phyloP scores from a whole-genome alignment of 352 stramenopile species.

The Phytophthora litchii region DNA sequence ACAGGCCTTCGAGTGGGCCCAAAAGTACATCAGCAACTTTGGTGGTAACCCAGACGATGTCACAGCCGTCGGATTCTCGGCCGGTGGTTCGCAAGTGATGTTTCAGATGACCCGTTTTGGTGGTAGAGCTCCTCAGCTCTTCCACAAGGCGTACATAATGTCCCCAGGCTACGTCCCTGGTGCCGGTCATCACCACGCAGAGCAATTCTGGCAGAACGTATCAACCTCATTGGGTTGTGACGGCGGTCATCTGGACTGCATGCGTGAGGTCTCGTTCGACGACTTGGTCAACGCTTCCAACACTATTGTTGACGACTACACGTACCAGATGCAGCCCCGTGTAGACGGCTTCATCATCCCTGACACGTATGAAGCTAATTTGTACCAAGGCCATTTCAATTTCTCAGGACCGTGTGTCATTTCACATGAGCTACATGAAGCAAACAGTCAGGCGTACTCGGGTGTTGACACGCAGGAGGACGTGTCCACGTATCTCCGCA shows the following conservation, averaged over 20 bases:
- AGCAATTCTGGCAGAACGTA: slow-evolving; percentile 40
- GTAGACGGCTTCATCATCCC: slow-evolving; percentile 34
- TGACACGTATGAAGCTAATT: slow-evolving; percentile 32
- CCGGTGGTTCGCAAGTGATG: slow-evolving; percentile 27
- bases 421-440: slow-evolving; percentile 31
- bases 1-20: slow-evolving; percentile 42
- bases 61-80: slow-evolving; percentile 40
- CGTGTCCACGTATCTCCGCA: slow-evolving; percentile 25
- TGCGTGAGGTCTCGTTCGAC: slow-evolving; percentile 25
- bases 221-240: slow-evolving; percentile 23
- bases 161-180: slow-evolving; percentile 26
- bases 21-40: slow-evolving; percentile 46
- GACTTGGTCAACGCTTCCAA: slow-evolving; percentile 9
- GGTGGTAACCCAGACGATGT: slow-evolving; percentile 45
- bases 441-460: slow-evolving; percentile 14
- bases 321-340: slow-evolving; percentile 32
- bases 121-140: slow-evolving; percentile 26
- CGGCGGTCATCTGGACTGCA: slow-evolving; percentile 27
- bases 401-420: slow-evolving; percentile 37
- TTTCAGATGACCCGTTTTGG: slow-evolving; percentile 41
- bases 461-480: slow-evolving; percentile 24
- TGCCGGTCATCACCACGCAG: slow-evolving; percentile 28
- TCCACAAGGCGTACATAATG: slow-evolving; percentile 39
- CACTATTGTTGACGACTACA: slow-evolving; percentile 19
- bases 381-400: slow-evolving; percentile 42